Conservation (phyloP, 306 rosid genomes). For the Citrullus colocynthis region DNA sequence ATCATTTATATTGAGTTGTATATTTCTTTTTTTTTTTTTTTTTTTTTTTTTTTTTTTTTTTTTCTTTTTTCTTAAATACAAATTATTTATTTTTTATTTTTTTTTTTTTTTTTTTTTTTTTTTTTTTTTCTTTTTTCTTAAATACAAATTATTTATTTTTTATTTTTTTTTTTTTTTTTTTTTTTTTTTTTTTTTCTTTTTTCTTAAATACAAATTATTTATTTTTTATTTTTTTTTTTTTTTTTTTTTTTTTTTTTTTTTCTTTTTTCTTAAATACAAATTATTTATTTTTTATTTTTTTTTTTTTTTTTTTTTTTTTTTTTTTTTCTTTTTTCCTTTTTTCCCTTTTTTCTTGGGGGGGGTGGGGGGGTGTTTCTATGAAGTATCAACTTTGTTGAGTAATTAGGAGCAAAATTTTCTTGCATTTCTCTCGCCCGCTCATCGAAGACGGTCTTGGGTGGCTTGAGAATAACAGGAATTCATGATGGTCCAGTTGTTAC, state of each 20-base stretch:
- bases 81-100: too few relatives aligned
- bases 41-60: too few relatives aligned
- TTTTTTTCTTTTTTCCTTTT: too few relatives aligned
- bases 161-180: too few relatives aligned
- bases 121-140: too few relatives aligned
- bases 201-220: too few relatives aligned
- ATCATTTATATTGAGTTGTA: conserved; percentile 18
- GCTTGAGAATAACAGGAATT: conserved; percentile 8
- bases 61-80: too few relatives aligned
- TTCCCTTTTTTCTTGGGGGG: too few relatives aligned
- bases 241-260: background rate
- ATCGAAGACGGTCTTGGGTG: background rate
- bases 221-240: background rate
- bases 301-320: background rate
- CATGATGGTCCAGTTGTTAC: background rate
- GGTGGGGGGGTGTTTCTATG: background rate
- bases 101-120: too few relatives aligned
- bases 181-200: too few relatives aligned
- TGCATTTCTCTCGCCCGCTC: conserved; percentile 5
- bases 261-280: too few relatives aligned
- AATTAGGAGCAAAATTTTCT: conserved; percentile 9
- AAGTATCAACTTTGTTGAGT: conserved; percentile 9
- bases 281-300: background rate
- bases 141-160: too few relatives aligned
- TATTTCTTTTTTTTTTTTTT: background rate